A percentile compares a stretch with the other conserved stretches of the same genome.
Evolutionary conservation across 2,329 filamentous ascomycete species (phyloP).

Genomic region (Alternaria brassicicola): DNA sequence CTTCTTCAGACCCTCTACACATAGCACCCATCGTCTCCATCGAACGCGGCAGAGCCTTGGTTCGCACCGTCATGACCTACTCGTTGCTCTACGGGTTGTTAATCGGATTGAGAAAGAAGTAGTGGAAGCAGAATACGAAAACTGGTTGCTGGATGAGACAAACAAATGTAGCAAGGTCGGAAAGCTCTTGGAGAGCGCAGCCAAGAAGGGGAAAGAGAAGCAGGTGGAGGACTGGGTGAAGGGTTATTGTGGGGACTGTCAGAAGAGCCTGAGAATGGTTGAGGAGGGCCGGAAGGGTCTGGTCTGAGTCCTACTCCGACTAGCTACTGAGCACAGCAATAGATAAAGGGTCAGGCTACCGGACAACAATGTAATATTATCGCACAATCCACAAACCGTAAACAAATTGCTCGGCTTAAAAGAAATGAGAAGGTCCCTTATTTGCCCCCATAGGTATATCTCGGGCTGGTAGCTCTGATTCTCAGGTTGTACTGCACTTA

Average conservation of each 20-base stretch:
- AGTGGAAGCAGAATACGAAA: conserved; percentile 87
- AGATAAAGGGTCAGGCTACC: background rate
- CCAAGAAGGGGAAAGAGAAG: conserved; percentile 48
- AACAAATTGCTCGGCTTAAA: background rate
- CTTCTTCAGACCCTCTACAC: conserved; percentile 32
- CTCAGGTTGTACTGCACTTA: background rate
- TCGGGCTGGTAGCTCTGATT: background rate
- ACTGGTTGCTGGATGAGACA: conserved; percentile 84
- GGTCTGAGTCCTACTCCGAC: conserved; percentile 7
- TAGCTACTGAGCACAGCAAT: background rate
- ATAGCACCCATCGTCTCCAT: conserved; percentile 64
- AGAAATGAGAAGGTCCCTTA: background rate
- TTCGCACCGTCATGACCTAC: conserved; percentile 82
- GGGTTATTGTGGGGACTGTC: conserved; percentile 69
- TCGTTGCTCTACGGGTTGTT: conserved; percentile 88
- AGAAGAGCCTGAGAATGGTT: conserved; percentile 32
- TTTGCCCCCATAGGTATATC: background rate
- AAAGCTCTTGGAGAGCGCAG: conserved; percentile 49
- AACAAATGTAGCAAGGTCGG: conserved; percentile 71
- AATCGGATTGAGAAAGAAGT: conserved; percentile 89
- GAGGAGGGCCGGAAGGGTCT: conserved; percentile 12
- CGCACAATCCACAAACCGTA: background rate
- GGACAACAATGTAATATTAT: background rate
- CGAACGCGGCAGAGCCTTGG: conserved; percentile 84
- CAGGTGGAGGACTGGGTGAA: conserved; percentile 63